Base-by-base conservation (phyloP, 345 rosid species). In the Hibiscus tridactylites region DNA sequence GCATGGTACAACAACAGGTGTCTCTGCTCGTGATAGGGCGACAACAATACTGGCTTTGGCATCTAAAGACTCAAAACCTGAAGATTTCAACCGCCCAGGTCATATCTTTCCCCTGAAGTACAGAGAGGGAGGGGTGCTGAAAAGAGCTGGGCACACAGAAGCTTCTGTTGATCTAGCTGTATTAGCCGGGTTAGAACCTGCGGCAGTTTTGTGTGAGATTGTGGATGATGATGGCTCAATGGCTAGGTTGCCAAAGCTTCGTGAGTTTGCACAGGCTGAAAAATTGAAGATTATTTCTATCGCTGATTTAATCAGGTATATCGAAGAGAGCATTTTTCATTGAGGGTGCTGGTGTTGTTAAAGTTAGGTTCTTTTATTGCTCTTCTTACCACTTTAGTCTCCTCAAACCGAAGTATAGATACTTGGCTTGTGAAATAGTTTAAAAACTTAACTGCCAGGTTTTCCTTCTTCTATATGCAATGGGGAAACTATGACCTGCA, bases 91-190 rank as follows among this genome's bases (percentile, higher is more conserved):
- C 59, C 93, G 96, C 56, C 98, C 98, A 8, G 97, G 98, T 69
- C 97, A 91, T 70, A 85, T 90, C 28, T 91, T 90, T 64, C 96
- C 96, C 16, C 82, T 94, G 65, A 91, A 83, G 73, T 94, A 91
- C 75, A 83, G 93, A 78, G 95, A 88, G 74, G 97, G 98, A 11
- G 96, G 95, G 42, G 96, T 91, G 72, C 83, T 91, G 71, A 90
- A 91, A 86, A 87, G 98, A 84, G 97, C 97, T 77, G 97, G 98
- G 68, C 98, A 94, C 62, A 90, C 98, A 2, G 97, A 94, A 84
- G 97, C 98, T 61, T 89, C 97, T 42, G 88, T 90, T 74, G 97
- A 94, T 82, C 88, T 94, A 71, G 86, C 95, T 3, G 77, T 86
- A 56, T 83, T 91, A 50, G 96, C 97, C 35, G 97, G 97, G 46